Evolutionary conservation across 2,329 filamentous ascomycete species (phyloP).

Genomic region (Diaporthe sp.): DNA sequence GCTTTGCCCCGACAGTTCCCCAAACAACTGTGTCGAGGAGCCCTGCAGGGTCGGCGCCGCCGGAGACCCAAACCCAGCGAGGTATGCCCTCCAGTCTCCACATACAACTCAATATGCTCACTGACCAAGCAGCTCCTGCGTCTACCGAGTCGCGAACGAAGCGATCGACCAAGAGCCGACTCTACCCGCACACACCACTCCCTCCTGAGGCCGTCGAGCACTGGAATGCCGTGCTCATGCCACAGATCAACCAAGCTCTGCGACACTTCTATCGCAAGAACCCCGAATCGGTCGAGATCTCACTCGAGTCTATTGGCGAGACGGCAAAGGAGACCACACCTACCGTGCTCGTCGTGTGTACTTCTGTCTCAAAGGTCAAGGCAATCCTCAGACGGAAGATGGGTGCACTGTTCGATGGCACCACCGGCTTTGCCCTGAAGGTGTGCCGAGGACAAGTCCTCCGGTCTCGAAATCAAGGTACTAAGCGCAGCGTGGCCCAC

Average conservation of each 20-base stretch:
- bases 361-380: slow-evolving; percentile 79
- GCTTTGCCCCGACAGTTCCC: slow-evolving; percentile 16
- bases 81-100: slow-evolving; percentile 30
- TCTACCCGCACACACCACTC: slow-evolving; percentile 71
- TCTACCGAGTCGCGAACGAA: slow-evolving; percentile 41
- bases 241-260: slow-evolving; percentile 78
- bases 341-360: slow-evolving; percentile 83
- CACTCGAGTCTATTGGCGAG: slow-evolving; percentile 80
- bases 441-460: slow-evolving; percentile 78
- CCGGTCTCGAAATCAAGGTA: slow-evolving; percentile 65
- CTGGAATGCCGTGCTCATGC: slow-evolving; percentile 80
- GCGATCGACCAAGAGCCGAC: slow-evolving; percentile 59
- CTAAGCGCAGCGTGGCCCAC: slow-evolving; percentile 55
- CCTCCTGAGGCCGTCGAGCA: slow-evolving; percentile 73
- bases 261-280: slow-evolving; percentile 79
- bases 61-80: slow-evolving; percentile 29
- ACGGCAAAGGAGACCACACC: slow-evolving; percentile 74
- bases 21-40: neutral
- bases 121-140: slow-evolving; percentile 28
- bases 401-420: slow-evolving; percentile 72
- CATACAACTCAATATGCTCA: slow-evolving; percentile 3
- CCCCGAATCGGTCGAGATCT: slow-evolving; percentile 82
- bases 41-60: neutral
- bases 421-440: slow-evolving; percentile 73
- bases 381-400: slow-evolving; percentile 78